Percentiles rank a stretch among this genome's conserved stretches.
These are phyloP conservation scores for Amesomyces nigricolor DNA, from an alignment of 2,329 filamentous ascomycete species.

Conservation along the genomic window DNA sequence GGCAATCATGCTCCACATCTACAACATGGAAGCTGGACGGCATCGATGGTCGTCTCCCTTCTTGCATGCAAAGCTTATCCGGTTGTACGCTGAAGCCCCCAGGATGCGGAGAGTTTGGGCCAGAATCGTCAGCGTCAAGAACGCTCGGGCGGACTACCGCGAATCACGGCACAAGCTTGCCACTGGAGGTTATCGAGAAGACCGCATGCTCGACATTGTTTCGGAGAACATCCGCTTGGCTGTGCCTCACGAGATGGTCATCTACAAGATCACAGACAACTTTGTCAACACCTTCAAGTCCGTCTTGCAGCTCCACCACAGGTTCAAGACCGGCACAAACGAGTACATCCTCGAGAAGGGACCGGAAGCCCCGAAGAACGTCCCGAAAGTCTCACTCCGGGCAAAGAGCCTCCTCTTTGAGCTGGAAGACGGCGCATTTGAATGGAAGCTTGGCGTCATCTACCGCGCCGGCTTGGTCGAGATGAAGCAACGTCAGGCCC, in stretches of 20 bases:
- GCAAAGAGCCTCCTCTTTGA: constrained; percentile 82
- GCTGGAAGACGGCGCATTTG: constrained; percentile 91
- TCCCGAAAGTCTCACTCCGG: constrained; percentile 80
- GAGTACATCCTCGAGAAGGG: constrained; percentile 83
- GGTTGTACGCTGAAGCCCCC: constrained; percentile 84
- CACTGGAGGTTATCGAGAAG: constrained; percentile 54
- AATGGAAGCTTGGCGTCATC: constrained; percentile 94
- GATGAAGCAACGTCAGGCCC: constrained; percentile 81
- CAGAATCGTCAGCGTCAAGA: constrained; percentile 76
- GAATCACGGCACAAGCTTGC: constrained; percentile 66
- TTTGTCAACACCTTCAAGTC: constrained; percentile 83
- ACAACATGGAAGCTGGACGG: constrained; percentile 72
- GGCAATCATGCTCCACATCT: constrained; percentile 84
- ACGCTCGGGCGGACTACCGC: constrained; percentile 72
- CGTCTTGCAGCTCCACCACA: constrained; percentile 83
- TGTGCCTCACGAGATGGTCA: constrained; percentile 83
- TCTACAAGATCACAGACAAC: constrained; percentile 92
- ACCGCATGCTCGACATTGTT: constrained; percentile 77
- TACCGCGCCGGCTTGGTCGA: constrained; percentile 85
- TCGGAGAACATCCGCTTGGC: constrained; percentile 82
- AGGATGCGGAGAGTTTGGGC: constrained; percentile 81
- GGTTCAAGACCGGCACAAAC: constrained; percentile 80
- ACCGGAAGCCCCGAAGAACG: constrained; percentile 76
- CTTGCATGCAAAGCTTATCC: constrained; percentile 66
- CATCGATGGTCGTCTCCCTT: constrained; percentile 87